Conservation (phyloP, 2,329 filamentous ascomycete species). For the Cordyceps cicadae region DNA sequence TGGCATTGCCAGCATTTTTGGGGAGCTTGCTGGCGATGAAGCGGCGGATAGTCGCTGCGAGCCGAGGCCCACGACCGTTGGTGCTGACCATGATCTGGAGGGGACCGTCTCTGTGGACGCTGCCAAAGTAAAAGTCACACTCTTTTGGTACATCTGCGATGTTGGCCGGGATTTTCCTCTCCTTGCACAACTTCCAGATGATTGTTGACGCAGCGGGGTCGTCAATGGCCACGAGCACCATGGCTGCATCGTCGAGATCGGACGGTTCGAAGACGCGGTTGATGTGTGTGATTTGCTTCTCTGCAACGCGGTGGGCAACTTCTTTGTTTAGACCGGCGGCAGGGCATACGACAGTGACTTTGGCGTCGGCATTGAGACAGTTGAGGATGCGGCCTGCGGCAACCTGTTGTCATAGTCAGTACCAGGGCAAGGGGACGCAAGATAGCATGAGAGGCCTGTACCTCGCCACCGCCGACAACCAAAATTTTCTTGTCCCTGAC, state of each 20-base stretch:
- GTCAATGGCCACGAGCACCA: slow-evolving; percentile 91
- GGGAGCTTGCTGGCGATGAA: slow-evolving; percentile 74
- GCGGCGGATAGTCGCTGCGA: slow-evolving; percentile 78
- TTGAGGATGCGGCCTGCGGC: slow-evolving; percentile 90
- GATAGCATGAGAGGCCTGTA: slow-evolving; percentile 33
- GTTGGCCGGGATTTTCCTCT: slow-evolving; percentile 76
- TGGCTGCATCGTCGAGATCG: slow-evolving; percentile 74
- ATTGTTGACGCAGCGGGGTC: slow-evolving; percentile 82
- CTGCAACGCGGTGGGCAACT: slow-evolving; percentile 70
- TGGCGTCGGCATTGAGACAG: slow-evolving; percentile 88
- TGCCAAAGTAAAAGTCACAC: slow-evolving; percentile 98
- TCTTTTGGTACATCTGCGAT: slow-evolving; percentile 95
- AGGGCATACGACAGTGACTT: slow-evolving; percentile 79
- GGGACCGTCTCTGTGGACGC: slow-evolving; percentile 87
- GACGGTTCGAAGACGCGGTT: slow-evolving; percentile 76
- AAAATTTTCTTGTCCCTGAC: slow-evolving; percentile 79
- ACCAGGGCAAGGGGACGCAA: not conserved
- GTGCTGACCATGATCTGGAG: slow-evolving; percentile 98
- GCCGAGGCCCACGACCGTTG: slow-evolving; percentile 87
- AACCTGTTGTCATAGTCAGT: slow-evolving; percentile 51
- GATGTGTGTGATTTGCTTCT: slow-evolving; percentile 68
- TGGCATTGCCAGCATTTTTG: slow-evolving; percentile 71
- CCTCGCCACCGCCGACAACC: slow-evolving; percentile 93
- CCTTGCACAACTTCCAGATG: slow-evolving; percentile 91
- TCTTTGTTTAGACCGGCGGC: slow-evolving; percentile 75